Evolutionary conservation across 306 rosid species (phyloP).

Genomic region (Rosa rugosa): DNA sequence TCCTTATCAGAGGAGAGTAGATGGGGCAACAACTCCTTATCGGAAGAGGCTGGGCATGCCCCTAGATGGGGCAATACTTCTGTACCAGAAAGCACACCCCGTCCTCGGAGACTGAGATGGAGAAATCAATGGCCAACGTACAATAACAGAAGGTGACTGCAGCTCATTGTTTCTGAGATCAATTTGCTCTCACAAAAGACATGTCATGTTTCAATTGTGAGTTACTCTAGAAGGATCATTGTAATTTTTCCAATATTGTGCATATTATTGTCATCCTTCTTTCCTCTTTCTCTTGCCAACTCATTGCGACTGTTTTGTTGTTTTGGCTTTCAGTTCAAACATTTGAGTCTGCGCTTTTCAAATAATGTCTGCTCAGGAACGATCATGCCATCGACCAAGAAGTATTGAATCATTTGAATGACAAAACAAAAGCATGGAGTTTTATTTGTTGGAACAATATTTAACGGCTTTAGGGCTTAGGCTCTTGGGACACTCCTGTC

Average conservation of each 20-base stretch:
- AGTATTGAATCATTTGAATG: neutral
- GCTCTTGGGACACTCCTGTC: neutral
- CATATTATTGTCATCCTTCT: neutral
- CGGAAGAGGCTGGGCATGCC: constrained; percentile 22
- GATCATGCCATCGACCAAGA: neutral
- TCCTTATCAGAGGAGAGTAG: constrained; percentile 8
- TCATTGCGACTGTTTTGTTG: neutral
- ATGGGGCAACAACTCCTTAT: constrained; percentile 28
- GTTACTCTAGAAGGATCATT: neutral
- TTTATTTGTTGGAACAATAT: neutral
- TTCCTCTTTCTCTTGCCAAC: neutral
- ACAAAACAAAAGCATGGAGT: neutral
- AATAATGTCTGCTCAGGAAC: neutral
- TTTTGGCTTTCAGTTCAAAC: neutral
- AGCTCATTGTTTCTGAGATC: constrained; percentile 18
- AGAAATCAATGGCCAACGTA: constrained; percentile 55
- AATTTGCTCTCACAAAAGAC: neutral
- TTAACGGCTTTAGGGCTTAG: neutral
- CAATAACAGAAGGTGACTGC: constrained; percentile 34
- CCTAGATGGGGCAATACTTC: constrained; percentile 44
- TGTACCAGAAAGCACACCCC: constrained; percentile 27
- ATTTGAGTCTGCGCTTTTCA: neutral
- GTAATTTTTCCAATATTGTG: too few relatives aligned
- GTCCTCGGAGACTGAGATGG: constrained; percentile 43
- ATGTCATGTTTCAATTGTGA: neutral